These are phyloP conservation scores for Cucumis hystrix DNA, from an alignment of 306 rosid species.

Conservation along the genomic window DNA sequence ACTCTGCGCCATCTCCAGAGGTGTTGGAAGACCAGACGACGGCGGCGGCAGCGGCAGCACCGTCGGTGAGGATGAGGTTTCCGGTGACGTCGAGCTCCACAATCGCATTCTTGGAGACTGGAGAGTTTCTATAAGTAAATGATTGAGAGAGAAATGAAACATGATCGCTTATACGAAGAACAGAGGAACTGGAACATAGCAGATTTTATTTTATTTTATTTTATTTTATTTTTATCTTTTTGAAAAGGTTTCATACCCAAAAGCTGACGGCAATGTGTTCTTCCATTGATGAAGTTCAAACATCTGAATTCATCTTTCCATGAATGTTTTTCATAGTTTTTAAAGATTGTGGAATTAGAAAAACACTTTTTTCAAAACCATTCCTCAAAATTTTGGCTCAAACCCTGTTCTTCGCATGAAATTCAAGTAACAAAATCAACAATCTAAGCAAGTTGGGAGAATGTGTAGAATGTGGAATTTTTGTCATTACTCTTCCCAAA, in stretches of 20 bases:
- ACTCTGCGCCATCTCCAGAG: constrained; percentile 31
- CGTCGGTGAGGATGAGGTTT: constrained; percentile 61
- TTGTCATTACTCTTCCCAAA: background rate
- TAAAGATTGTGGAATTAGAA: background rate
- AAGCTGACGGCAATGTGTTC: no score
- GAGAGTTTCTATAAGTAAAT: constrained; percentile 49
- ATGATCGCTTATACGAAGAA: background rate
- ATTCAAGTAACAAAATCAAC: background rate
- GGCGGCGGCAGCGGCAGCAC: constrained; percentile 18
- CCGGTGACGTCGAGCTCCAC: constrained; percentile 73
- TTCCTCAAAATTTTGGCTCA: background rate
- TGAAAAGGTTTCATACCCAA: no score
- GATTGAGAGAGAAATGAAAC: constrained; percentile 31
- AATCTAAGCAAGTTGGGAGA: background rate
- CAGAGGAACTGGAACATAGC: background rate
- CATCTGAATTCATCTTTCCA: background rate
- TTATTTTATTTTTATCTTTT: no score
- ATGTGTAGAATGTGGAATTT: background rate
- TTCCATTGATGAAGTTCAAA: background rate
- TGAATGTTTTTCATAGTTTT: background rate
- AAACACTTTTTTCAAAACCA: background rate
- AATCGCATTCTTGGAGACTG: constrained; percentile 46
- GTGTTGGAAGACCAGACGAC: constrained; percentile 71
- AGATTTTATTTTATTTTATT: background rate
- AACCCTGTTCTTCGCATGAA: background rate